Percentiles rank a stretch among this genome's conserved stretches.
These are phyloP conservation scores for Camelina laxa DNA, from an alignment of 345 rosid species.

Conservation along the genomic window DNA sequence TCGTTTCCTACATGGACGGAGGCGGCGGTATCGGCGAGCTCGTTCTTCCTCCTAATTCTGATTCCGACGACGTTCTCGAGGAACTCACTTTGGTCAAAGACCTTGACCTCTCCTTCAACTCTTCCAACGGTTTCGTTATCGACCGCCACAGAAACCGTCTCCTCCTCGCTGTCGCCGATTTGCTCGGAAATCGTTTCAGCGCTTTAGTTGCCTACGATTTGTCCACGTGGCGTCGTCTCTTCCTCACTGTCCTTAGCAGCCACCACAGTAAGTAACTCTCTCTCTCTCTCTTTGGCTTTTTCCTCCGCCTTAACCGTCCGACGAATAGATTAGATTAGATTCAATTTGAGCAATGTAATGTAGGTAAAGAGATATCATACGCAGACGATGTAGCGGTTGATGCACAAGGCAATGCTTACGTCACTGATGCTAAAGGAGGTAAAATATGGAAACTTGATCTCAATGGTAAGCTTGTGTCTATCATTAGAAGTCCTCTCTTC, in stretches of 20 bases:
- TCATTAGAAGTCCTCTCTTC: constrained; percentile 65
- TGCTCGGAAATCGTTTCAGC: constrained; percentile 60
- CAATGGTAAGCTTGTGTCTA: constrained; percentile 61
- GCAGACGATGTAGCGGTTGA: constrained; percentile 90
- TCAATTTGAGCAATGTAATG: not conserved
- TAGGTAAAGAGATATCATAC: constrained; percentile 60
- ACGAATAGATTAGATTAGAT: too few relatives aligned
- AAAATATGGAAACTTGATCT: constrained; percentile 78
- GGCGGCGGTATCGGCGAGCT: constrained; percentile 67
- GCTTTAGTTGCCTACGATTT: constrained; percentile 86
- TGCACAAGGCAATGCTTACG: constrained; percentile 72
- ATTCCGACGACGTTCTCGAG: constrained; percentile 45
- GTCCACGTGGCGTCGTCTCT: constrained; percentile 80
- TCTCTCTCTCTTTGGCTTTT: not conserved
- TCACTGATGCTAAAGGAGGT: constrained; percentile 66
- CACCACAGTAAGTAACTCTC: not conserved
- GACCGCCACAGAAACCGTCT: constrained; percentile 76
- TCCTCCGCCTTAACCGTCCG: not conserved
- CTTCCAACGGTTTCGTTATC: constrained; percentile 66
- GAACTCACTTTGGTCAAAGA: constrained; percentile 72
- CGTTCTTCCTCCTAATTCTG: constrained; percentile 57
- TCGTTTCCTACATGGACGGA: constrained; percentile 80
- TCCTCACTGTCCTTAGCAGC: constrained; percentile 57
- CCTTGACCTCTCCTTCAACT: constrained; percentile 67
- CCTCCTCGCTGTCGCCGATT: constrained; percentile 68